Conservation (phyloP, 306 rosid species). For the Psophocarpus tetragonolobus region DNA sequence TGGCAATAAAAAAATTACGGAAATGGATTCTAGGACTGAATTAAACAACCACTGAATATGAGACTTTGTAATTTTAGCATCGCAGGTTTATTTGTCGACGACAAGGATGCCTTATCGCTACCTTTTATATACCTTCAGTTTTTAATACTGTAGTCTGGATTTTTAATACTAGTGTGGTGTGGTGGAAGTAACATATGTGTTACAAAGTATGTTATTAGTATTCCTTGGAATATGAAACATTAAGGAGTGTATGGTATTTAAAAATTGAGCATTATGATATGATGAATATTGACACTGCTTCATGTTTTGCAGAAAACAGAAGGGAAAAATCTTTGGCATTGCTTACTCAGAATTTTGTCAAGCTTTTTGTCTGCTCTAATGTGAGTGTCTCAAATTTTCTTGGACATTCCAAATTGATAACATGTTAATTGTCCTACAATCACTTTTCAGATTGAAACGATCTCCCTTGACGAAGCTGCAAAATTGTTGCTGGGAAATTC, state of each 20-base stretch:
- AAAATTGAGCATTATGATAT: background rate
- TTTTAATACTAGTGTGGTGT: background rate
- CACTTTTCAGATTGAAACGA: constrained; percentile 47
- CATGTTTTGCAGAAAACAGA: constrained; percentile 54
- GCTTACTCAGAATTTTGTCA: constrained; percentile 82
- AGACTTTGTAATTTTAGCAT: background rate
- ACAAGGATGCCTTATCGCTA: background rate
- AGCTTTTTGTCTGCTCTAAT: constrained; percentile 76
- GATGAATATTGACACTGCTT: constrained; percentile 2
- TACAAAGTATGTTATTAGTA: background rate
- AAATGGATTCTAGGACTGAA: background rate
- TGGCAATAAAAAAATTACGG: background rate
- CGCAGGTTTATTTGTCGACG: background rate
- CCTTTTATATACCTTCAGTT: background rate
- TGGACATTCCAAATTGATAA: background rate
- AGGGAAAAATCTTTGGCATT: constrained; percentile 78
- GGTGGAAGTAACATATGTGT: background rate
- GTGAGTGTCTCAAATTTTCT: constrained; percentile 46
- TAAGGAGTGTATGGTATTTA: background rate
- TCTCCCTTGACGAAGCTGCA: constrained; percentile 85
- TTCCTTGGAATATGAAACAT: background rate
- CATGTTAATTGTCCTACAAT: background rate
- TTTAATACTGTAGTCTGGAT: background rate
- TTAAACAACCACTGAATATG: background rate
- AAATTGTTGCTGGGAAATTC: constrained; percentile 71